These are phyloP conservation scores for Didymella pinodella DNA, from an alignment of 2,329 filamentous ascomycete genomes.

Conservation along the genomic window DNA sequence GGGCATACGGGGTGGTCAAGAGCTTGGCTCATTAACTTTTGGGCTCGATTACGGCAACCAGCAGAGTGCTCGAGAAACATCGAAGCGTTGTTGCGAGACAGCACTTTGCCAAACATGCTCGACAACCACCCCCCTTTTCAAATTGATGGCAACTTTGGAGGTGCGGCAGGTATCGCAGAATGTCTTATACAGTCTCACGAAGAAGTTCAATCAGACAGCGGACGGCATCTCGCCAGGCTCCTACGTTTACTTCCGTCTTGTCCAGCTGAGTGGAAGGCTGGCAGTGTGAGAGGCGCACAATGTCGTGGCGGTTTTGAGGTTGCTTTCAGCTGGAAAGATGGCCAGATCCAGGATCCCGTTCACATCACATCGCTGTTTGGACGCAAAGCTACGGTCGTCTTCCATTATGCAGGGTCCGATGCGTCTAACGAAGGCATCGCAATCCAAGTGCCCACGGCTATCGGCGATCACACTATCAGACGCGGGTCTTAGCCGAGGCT, in stretches of 20 bases:
- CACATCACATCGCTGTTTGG: constrained; percentile 13
- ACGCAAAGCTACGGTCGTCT: constrained; percentile 1
- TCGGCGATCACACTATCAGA: constrained; percentile 6
- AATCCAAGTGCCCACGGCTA: constrained; percentile 6
- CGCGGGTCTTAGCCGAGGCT: neutral
- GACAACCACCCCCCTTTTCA: constrained; percentile 53
- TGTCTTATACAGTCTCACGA: constrained; percentile 17
- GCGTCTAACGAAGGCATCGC: constrained; percentile 2
- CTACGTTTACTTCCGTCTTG: constrained; percentile 21
- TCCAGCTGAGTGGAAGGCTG: constrained; percentile 16
- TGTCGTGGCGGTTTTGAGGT: constrained; percentile 22
- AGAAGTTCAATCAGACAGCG: neutral
- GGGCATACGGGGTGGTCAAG: constrained; percentile 63
- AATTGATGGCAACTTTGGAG: constrained; percentile 62
- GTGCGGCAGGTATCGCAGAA: constrained; percentile 58
- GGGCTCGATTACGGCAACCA: constrained; percentile 56
- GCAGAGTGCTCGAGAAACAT: constrained; percentile 52
- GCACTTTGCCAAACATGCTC: constrained; percentile 56
- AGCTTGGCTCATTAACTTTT: constrained; percentile 60
- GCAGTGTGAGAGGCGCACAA: constrained; percentile 12
- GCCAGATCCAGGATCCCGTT: constrained; percentile 10
- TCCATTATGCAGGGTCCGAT: constrained; percentile 14
- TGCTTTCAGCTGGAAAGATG: constrained; percentile 15
- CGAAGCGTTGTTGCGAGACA: constrained; percentile 51
- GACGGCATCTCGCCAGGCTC: neutral